Percentiles rank a stretch among this genome's conserved stretches.
Evolutionary conservation across 768 basidiomycete species (phyloP).

Genomic region (Rickenella mellea): DNA sequence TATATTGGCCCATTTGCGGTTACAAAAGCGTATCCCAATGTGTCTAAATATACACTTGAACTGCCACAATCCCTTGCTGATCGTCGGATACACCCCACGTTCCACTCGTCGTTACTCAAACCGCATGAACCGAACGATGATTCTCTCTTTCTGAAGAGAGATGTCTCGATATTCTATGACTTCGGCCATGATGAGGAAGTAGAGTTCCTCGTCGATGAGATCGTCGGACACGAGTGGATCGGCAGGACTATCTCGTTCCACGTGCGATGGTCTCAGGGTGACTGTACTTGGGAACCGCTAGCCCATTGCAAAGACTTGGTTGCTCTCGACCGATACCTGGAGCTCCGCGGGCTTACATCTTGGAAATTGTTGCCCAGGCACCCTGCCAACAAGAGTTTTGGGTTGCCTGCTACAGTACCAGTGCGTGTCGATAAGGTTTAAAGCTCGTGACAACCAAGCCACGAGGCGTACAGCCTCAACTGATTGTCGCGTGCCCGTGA

Average conservation of each 20-base stretch:
- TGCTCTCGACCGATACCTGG: constrained; percentile 7
- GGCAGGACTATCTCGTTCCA: neutral
- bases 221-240: neutral
- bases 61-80: constrained; percentile 2
- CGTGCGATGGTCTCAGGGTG: neutral
- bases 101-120: constrained; percentile 8
- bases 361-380: too few species aligned
- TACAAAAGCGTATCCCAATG: constrained; percentile 1
- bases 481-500: too few species aligned
- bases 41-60: constrained; percentile 4
- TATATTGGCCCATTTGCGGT: constrained; percentile 7
- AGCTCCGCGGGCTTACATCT: constrained; percentile 4
- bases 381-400: too few species aligned
- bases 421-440: too few species aligned
- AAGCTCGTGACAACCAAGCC: too few species aligned
- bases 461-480: too few species aligned
- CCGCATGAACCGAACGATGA: constrained; percentile 8
- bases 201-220: neutral
- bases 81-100: constrained; percentile 3
- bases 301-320: neutral
- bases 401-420: too few species aligned
- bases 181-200: neutral
- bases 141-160: constrained; percentile 5
- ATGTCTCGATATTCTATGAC: neutral
- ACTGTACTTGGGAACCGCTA: neutral